Conservation (phyloP, 441 rosid species). For the Geranium incanum region DNA sequence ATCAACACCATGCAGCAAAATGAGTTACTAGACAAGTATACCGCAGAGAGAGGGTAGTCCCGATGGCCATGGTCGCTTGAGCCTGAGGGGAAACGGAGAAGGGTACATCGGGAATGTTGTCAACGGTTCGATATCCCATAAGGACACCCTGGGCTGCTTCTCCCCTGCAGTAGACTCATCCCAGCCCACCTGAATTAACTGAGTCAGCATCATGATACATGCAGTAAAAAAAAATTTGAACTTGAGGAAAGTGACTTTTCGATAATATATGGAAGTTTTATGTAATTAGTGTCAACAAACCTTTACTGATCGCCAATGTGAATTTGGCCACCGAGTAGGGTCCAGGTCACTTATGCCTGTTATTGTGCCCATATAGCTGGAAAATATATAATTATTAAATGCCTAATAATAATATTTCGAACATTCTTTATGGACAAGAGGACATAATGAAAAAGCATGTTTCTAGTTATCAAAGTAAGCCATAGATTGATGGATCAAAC, state of each 20-base stretch:
- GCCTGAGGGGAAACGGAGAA: constrained; percentile 82
- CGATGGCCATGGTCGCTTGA: constrained; percentile 96
- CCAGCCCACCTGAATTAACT: constrained; percentile 78
- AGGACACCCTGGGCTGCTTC: constrained; percentile 93
- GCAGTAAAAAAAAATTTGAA: too few species aligned
- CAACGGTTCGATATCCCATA: constrained; percentile 98
- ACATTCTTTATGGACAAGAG: too few species aligned
- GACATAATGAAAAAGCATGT: too few species aligned
- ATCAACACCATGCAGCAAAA: background rate
- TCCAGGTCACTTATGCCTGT: constrained; percentile 94
- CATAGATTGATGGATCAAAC: constrained; percentile 15
- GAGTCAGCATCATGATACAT: too few species aligned
- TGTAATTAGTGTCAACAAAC: constrained; percentile 25
- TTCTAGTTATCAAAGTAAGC: background rate
- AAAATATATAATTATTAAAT: background rate
- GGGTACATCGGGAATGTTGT: constrained; percentile 98
- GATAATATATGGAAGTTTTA: too few species aligned
- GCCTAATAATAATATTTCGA: too few species aligned
- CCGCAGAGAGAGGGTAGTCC: constrained; percentile 77
- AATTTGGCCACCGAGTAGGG: constrained; percentile 70
- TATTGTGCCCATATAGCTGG: constrained; percentile 98
- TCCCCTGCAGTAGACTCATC: constrained; percentile 99
- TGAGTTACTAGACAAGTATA: constrained; percentile 20
- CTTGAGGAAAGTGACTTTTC: too few species aligned
- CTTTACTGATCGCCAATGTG: constrained; percentile 98